Evolutionary conservation across 805 yeast genomes (phyloP).

Genomic region (Cyberlindnera subsufficiens): DNA sequence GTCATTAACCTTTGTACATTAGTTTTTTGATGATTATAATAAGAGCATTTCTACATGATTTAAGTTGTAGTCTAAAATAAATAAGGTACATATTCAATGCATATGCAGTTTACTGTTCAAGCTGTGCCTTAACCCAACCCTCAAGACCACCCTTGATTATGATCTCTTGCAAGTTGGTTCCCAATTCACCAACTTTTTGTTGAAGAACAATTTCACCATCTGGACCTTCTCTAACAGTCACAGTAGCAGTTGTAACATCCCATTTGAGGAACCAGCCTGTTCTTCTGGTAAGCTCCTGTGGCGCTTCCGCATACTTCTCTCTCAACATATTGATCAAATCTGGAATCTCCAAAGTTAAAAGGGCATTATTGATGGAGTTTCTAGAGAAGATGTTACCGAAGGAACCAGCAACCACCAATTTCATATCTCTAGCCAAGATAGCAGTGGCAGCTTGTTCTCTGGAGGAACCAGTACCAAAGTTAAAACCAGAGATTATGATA

Average conservation of each 20-base stretch:
- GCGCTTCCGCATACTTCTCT: conserved; percentile 47
- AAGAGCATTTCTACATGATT: neutral
- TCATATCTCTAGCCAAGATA: conserved; percentile 88
- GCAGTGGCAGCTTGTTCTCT: conserved; percentile 99
- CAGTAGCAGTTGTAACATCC: conserved; percentile 86
- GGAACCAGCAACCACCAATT: conserved; percentile 91
- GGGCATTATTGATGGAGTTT: conserved; percentile 94
- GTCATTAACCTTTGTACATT: neutral
- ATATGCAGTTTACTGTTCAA: conserved; percentile 21
- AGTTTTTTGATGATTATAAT: neutral
- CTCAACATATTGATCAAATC: conserved; percentile 74
- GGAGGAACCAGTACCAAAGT: conserved; percentile 97
- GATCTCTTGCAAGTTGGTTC: conserved; percentile 92
- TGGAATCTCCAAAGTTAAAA: conserved; percentile 91
- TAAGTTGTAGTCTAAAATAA: neutral
- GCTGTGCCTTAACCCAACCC: conserved; percentile 90
- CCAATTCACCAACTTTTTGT: conserved; percentile 93
- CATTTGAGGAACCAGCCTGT: conserved; percentile 91
- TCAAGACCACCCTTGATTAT: conserved; percentile 96
- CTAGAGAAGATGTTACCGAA: conserved; percentile 95
- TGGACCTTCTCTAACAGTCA: conserved; percentile 64
- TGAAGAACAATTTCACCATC: conserved; percentile 54
- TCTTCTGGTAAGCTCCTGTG: conserved; percentile 79
- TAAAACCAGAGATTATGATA: conserved; percentile 85
- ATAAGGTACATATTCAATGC: neutral